Evolutionary conservation across 2,329 filamentous ascomycete genomes (phyloP).

Genomic region (Talaromyces sp.): DNA sequence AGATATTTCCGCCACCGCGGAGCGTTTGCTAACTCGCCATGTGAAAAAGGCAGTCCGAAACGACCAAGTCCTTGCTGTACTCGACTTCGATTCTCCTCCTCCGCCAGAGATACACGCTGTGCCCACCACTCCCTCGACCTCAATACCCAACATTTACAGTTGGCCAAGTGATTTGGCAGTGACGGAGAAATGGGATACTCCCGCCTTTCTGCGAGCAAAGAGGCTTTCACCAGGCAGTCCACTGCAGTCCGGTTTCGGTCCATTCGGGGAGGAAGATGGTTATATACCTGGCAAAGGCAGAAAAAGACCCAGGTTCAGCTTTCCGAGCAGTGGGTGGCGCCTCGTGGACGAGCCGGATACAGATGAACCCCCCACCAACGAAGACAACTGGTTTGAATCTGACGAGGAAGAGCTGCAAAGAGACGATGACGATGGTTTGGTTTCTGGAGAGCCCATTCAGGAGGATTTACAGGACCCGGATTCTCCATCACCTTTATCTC

Average conservation of each 20-base stretch:
- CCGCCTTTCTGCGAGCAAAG: conserved; percentile 70
- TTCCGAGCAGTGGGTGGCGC: conserved; percentile 66
- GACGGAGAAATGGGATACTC: conserved; percentile 62
- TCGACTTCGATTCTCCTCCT: conserved; percentile 51
- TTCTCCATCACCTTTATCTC: not conserved
- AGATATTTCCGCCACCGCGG: not conserved
- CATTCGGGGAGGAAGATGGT: conserved; percentile 63
- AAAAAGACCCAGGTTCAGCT: conserved; percentile 66
- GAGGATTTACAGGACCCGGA: not conserved
- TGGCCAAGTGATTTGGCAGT: conserved; percentile 21
- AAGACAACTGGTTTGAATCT: conserved; percentile 7
- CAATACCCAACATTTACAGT: not conserved
- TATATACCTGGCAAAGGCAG: conserved; percentile 56
- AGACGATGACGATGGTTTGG: conserved; percentile 1
- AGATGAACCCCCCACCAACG: not conserved
- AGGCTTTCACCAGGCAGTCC: conserved; percentile 65
- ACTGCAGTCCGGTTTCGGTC: conserved; percentile 60
- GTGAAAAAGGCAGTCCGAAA: conserved; percentile 21
- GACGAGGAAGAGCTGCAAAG: conserved; percentile 9
- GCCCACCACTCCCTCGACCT: not conserved
- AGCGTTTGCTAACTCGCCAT: not conserved
- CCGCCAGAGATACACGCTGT: conserved; percentile 13
- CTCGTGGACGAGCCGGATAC: conserved; percentile 61
- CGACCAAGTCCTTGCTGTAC: conserved; percentile 18
- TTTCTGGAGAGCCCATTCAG: not conserved